Evolutionary conservation across 2,329 filamentous ascomycete genomes (phyloP), one percentile per base, ranked within the genome.

Genomic region (Lachnellula hyalina): DNA sequence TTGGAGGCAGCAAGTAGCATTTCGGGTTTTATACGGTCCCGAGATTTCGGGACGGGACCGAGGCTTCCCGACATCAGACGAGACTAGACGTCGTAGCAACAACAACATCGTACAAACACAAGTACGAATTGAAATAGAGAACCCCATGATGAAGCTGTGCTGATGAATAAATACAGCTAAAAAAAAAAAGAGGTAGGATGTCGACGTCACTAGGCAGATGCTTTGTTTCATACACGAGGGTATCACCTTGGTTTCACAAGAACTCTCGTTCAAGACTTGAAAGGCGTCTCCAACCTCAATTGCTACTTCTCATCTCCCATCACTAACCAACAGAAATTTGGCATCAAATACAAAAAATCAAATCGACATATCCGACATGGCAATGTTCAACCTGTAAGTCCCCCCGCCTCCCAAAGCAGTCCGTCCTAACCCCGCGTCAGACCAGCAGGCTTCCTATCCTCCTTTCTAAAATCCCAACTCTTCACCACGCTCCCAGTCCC

Each of bases 391-490:
- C 15, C 40, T 53, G 51, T 53, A 49, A 28, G 51, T 40, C 36
- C 25, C 35, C 15, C 17, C 7, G 23, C 6, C 28, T 23, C 1
- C 12, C 34, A 19, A 19, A 17, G n/a, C 17, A 21, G 36, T 21
- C 28, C 19, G 11, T 8, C 15, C 51, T 40, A 53, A 47, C 34
- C 9, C 47, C 19, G 23, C 23, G 7, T 36, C 35, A 65, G 63
- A 35, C 61, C 61, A 19, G 45, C 52, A 28, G 61, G 59, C n/a
- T 65, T 67, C 54, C 51, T 66, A 35, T 47, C 48, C 23, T 53
- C 57, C 17, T 67, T 67, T 52, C 52, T 67, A 15, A 59, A 55
- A 41, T 67, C 64, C n/a, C 63, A 63, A 56, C 53, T 52, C 34
- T 65, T 63, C 45, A 63, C 59, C 17, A 53, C 49, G 14, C 61